These are phyloP conservation scores for Xylaria multiplex DNA, from an alignment of 2,329 filamentous ascomycete species.

Conservation along the genomic window DNA sequence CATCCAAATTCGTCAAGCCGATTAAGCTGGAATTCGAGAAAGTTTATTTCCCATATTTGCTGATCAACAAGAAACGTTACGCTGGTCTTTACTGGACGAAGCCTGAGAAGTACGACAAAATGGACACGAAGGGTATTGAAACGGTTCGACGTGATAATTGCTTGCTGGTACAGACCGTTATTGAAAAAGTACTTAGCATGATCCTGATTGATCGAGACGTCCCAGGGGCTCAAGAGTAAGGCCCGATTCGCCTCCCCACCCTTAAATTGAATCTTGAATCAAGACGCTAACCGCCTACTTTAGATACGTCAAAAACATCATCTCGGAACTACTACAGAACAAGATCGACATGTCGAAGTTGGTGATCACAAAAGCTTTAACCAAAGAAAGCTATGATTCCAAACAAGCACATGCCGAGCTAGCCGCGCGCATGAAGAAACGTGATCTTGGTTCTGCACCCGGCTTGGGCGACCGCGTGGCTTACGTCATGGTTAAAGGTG, in stretches of 20 bases:
- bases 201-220: slow-evolving; percentile 94
- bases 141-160: slow-evolving; percentile 98
- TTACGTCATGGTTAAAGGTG: slow-evolving; percentile 96
- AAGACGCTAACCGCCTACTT: slow-evolving; percentile 51
- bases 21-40: slow-evolving; percentile 99
- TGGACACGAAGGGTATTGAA: slow-evolving; percentile 99
- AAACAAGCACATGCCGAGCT: slow-evolving; percentile 98
- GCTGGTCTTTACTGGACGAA: slow-evolving; percentile 98
- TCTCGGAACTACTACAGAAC: slow-evolving; percentile 94
- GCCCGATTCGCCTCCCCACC: slow-evolving; percentile 52
- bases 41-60: slow-evolving; percentile 95
- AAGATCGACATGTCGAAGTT: slow-evolving; percentile 99
- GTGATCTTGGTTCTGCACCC: slow-evolving; percentile 92
- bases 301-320: slow-evolving; percentile 95
- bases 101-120: slow-evolving; percentile 95
- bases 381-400: slow-evolving; percentile 87
- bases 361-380: slow-evolving; percentile 96
- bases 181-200: slow-evolving; percentile 95
- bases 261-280: slow-evolving; percentile 12
- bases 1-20: slow-evolving; percentile 90
- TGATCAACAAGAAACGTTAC: slow-evolving; percentile 99
- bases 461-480: slow-evolving; percentile 94
- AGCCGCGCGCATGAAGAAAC: slow-evolving; percentile 95
- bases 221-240: slow-evolving; percentile 90
- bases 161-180: slow-evolving; percentile 92